phyloP scores from a whole-genome alignment of 805 yeast species.

The Starmerella vaccinii region DNA sequence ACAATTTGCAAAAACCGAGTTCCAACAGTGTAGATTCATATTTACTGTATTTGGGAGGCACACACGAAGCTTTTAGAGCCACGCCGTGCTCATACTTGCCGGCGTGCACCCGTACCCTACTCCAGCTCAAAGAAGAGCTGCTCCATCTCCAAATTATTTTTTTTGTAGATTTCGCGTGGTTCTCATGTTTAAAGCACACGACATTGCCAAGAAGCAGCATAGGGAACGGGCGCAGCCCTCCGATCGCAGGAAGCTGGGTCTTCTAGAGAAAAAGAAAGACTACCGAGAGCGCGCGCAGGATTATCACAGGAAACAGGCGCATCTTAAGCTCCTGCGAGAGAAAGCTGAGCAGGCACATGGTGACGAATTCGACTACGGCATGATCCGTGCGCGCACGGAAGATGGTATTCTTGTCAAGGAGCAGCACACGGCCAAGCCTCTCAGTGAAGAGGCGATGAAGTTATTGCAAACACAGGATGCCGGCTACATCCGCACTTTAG shows the following conservation, averaged over 20 bases:
- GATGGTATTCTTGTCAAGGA: conserved; percentile 56
- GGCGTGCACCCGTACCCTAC: no score
- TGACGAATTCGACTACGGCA: conserved; percentile 93
- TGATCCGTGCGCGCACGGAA: conserved; percentile 64
- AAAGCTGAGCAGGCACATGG: conserved; percentile 73
- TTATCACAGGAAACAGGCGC: conserved; percentile 48
- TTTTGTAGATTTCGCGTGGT: no score
- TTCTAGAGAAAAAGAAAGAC: conserved; percentile 87
- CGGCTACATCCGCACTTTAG: conserved; percentile 68
- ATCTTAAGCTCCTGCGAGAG: conserved; percentile 56
- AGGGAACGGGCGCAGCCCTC: conserved; percentile 83
- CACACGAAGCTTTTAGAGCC: no score
- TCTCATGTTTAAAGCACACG: conserved; percentile 41
- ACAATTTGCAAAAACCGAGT: no score
- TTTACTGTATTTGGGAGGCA: no score
- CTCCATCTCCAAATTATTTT: no score
- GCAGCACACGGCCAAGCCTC: conserved; percentile 37
- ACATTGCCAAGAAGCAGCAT: conserved; percentile 92
- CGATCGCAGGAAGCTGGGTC: conserved; percentile 64
- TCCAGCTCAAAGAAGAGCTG: no score
- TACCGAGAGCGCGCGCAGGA: conserved; percentile 59
- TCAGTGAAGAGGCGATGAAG: conserved; percentile 66
- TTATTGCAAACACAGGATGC: conserved; percentile 84
- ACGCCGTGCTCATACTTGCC: no score
- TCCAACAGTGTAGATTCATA: no score